Evolutionary conservation across 2,329 filamentous ascomycete genomes (phyloP).

Genomic region (Penicillium rolfsii): DNA sequence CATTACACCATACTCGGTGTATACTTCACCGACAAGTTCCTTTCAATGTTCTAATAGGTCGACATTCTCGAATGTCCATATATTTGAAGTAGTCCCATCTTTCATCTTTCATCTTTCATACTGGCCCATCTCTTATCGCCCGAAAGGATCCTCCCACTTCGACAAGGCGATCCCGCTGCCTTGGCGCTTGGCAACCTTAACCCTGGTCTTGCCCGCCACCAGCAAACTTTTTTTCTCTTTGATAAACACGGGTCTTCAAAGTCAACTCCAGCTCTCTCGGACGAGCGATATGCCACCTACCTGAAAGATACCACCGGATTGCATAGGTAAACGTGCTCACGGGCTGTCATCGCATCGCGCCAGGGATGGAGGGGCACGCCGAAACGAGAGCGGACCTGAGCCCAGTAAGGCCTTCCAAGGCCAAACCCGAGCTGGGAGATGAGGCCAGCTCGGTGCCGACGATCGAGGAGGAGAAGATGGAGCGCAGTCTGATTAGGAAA

Average conservation of each 20-base stretch:
- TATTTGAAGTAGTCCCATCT: neutral
- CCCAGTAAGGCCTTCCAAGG: conserved; percentile 13
- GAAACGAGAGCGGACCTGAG: conserved; percentile 23
- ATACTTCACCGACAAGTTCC: neutral
- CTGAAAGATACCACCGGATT: neutral
- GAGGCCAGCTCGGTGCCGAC: conserved; percentile 26
- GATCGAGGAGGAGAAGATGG: conserved; percentile 33
- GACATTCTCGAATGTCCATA: too few species aligned
- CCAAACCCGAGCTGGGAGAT: conserved; percentile 15
- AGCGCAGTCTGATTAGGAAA: conserved; percentile 41
- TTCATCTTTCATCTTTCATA: neutral
- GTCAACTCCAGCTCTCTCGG: neutral
- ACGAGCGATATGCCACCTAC: neutral
- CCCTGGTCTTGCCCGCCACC: conserved; percentile 4
- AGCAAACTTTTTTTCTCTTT: conserved; percentile 6
- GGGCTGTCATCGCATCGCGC: neutral
- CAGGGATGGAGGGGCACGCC: conserved; percentile 20
- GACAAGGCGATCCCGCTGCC: conserved; percentile 6
- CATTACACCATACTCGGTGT: neutral
- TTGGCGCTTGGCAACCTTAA: conserved; percentile 25
- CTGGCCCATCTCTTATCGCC: neutral
- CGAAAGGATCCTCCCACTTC: neutral
- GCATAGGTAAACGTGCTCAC: neutral
- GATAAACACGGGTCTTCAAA: neutral
- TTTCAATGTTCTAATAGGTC: neutral